Evolutionary conservation across 805 yeast genomes (phyloP).

Genomic region (Diddensiella transvaalensis): DNA sequence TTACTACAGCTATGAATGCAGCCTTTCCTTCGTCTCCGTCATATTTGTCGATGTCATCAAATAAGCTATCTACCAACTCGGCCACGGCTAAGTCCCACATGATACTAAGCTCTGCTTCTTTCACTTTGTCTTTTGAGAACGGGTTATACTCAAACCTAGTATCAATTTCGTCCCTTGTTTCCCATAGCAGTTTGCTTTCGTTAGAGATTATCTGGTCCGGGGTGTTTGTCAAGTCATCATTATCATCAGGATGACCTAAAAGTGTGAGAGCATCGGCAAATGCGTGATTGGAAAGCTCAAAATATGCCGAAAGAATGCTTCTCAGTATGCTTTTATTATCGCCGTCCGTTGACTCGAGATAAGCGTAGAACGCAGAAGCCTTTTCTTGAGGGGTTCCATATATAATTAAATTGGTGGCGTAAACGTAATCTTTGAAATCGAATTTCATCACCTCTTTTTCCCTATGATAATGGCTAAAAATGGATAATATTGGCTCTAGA

Average conservation of each 20-base stretch:
- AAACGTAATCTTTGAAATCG: neutral
- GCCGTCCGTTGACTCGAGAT: no score
- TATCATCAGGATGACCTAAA: neutral
- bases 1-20: neutral
- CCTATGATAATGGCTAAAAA: no score
- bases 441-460: neutral
- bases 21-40: neutral
- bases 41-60: neutral
- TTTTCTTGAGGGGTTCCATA: no score
- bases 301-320: slow-evolving; percentile 8
- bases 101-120: slow-evolving; percentile 15
- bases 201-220: slow-evolving; percentile 1
- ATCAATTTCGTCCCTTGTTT: slow-evolving; percentile 12
- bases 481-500: no score
- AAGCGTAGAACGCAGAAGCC: no score
- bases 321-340: no score
- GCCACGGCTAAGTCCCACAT: slow-evolving; percentile 15
- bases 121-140: slow-evolving; percentile 6
- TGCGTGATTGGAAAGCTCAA: slow-evolving; percentile 12
- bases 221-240: no score
- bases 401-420: no score
- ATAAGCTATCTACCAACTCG: slow-evolving; percentile 4
- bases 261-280: slow-evolving; percentile 16
- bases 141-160: slow-evolving; percentile 8
- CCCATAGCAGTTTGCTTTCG: slow-evolving; percentile 12